Conservation (phyloP, 805 yeast genomes). For the Tanozyma kutaoensis region DNA sequence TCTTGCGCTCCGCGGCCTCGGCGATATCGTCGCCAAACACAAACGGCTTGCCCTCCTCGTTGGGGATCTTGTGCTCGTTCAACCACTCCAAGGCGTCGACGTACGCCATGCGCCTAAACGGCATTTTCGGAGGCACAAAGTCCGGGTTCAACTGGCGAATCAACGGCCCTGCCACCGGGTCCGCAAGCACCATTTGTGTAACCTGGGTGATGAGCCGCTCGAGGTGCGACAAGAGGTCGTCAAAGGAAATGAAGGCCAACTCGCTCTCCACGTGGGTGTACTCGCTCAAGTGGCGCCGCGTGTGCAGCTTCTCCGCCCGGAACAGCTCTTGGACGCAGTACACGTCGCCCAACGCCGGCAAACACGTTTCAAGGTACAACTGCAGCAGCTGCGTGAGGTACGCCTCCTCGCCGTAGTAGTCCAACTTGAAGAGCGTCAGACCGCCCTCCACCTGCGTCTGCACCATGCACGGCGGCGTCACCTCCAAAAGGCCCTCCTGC, state of each 20-base stretch:
- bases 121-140: conserved; percentile 68
- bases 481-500: conserved; percentile 73
- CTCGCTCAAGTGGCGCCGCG: conserved; percentile 95
- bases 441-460: conserved; percentile 99
- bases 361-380: conserved; percentile 88
- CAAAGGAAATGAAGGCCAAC: conserved; percentile 76
- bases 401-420: conserved; percentile 96
- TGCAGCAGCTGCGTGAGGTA: conserved; percentile 95
- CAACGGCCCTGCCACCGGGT: conserved; percentile 86
- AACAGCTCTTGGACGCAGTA: conserved; percentile 96
- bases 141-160: conserved; percentile 86
- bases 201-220: conserved; percentile 64
- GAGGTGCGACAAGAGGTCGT: conserved; percentile 73
- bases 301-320: conserved; percentile 98
- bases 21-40: conserved; percentile 98
- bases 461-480: conserved; percentile 99
- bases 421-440: conserved; percentile 82
- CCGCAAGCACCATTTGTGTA: conserved; percentile 68
- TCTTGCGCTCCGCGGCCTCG: conserved; percentile 98
- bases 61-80: conserved; percentile 85
- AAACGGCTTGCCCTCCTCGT: conserved; percentile 90
- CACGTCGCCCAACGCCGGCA: conserved; percentile 94
- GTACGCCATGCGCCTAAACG: conserved; percentile 88
- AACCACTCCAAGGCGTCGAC: conserved; percentile 90
- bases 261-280: conserved; percentile 97